These are phyloP conservation scores for Diutina catenulata DNA, from an alignment of 1,139 yeast genomes.

Conservation along the genomic window DNA sequence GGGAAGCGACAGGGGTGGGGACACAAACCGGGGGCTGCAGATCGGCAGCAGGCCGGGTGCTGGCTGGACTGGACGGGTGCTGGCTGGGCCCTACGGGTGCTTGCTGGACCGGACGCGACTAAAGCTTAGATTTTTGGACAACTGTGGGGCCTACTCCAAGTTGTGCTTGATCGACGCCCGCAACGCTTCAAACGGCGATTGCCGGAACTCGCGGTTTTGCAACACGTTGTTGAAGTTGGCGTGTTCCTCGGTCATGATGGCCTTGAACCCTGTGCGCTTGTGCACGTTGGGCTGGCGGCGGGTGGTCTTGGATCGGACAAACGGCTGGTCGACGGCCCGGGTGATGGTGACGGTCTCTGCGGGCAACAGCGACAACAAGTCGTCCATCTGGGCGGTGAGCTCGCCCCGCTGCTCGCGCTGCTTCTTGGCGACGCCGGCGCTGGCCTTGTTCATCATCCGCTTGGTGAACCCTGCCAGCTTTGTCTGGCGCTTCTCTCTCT, in stretches of 20 bases:
- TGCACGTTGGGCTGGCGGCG: slow-evolving; percentile 38
- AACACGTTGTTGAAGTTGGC: slow-evolving; percentile 44
- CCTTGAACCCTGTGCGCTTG: slow-evolving; percentile 43
- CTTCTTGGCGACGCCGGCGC: slow-evolving; percentile 45
- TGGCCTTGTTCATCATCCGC: slow-evolving; percentile 17
- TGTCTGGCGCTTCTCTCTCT: slow-evolving; percentile 38
- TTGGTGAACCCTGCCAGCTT: slow-evolving; percentile 21
- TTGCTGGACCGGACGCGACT: no score
- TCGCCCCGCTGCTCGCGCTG: slow-evolving; percentile 53
- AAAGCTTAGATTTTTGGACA: no score
- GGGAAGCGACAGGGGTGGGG: no score
- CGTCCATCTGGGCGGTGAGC: slow-evolving; percentile 55
- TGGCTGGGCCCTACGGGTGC: no score
- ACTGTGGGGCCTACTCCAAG: no score
- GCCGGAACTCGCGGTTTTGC: slow-evolving; percentile 37
- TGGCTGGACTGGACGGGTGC: no score
- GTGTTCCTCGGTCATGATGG: slow-evolving; percentile 42
- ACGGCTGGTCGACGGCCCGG: slow-evolving; percentile 21
- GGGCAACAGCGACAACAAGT: slow-evolving; percentile 42
- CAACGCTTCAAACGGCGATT: slow-evolving; percentile 48
- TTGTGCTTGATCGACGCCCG: slow-evolving; percentile 24
- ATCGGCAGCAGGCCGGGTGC: no score
- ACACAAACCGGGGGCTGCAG: no score
- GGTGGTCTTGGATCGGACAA: slow-evolving; percentile 6
- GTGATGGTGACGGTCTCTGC: slow-evolving; percentile 14